These are phyloP conservation scores for Penicillium freii DNA, from an alignment of 2,329 filamentous ascomycete species.

Conservation along the genomic window DNA sequence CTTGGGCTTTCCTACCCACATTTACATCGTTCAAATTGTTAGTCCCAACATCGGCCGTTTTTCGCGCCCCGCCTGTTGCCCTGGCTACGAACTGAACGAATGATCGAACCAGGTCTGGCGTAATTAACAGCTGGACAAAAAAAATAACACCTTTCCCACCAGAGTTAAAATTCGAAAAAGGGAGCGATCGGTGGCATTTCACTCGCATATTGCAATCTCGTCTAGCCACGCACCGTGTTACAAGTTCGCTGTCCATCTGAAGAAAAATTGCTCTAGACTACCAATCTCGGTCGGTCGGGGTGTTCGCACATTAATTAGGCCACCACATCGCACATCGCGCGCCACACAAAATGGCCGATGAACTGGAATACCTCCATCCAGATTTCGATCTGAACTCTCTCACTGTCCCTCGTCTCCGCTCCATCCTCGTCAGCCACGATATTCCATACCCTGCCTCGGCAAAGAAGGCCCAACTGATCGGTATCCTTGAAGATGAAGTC, in stretches of 20 bases:
- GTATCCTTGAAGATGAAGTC: constrained; percentile 77
- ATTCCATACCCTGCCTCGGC: constrained; percentile 81
- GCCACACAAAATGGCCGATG: constrained; percentile 47
- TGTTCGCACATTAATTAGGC: constrained; percentile 1
- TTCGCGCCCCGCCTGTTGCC: constrained; percentile 36
- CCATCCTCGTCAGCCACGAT: constrained; percentile 86
- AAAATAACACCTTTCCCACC: constrained; percentile 16
- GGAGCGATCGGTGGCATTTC: constrained; percentile 19
- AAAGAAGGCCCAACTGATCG: constrained; percentile 85
- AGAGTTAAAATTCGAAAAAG: constrained; percentile 18
- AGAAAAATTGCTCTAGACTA: not conserved
- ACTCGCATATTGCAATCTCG: constrained; percentile 10
- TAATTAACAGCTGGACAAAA: constrained; percentile 21
- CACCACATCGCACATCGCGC: not conserved
- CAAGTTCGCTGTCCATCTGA: constrained; percentile 6
- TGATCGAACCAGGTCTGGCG: constrained; percentile 17
- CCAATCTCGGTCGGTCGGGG: constrained; percentile 10
- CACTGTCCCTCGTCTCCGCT: constrained; percentile 83
- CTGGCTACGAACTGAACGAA: constrained; percentile 35
- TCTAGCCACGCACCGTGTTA: constrained; percentile 6
- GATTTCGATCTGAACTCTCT: constrained; percentile 81
- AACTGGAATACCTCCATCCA: constrained; percentile 79
- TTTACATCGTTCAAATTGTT: not conserved
- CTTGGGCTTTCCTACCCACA: not conserved
- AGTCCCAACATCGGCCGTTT: not conserved